Percentiles rank a stretch among this genome's conserved stretches.
These are phyloP conservation scores for Gossypium schwendimanii DNA, from an alignment of 441 rosid genomes.

Conservation along the genomic window DNA sequence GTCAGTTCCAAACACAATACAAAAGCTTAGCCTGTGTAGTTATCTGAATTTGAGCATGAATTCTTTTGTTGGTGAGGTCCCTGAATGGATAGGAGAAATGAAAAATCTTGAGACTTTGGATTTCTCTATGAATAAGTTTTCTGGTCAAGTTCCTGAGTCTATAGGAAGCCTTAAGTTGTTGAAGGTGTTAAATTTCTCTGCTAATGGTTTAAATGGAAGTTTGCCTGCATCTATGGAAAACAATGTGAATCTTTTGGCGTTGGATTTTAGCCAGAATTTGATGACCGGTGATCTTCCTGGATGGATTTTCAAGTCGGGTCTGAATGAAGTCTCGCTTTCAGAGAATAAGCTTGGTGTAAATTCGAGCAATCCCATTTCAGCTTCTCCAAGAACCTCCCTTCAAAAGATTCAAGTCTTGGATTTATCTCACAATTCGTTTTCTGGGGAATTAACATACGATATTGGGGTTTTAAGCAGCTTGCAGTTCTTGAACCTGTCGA, in stretches of 20 bases:
- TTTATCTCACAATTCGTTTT: slow-evolving; percentile 44
- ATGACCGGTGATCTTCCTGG: slow-evolving; percentile 55
- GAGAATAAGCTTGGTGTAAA: slow-evolving; percentile 29
- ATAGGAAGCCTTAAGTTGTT: slow-evolving; percentile 51
- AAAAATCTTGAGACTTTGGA: slow-evolving; percentile 57
- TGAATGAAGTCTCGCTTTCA: slow-evolving; percentile 28
- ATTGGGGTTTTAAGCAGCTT: slow-evolving; percentile 35
- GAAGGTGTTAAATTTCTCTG: slow-evolving; percentile 53
- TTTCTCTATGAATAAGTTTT: slow-evolving; percentile 64
- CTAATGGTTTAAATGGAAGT: slow-evolving; percentile 49
- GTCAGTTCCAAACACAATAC: slow-evolving; percentile 41
- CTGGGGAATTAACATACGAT: slow-evolving; percentile 40
- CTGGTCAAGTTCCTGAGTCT: slow-evolving; percentile 56
- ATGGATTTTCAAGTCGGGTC: slow-evolving; percentile 54
- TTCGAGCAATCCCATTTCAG: slow-evolving; percentile 10
- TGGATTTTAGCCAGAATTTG: slow-evolving; percentile 63
- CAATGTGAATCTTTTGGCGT: slow-evolving; percentile 42
- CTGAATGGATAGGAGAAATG: slow-evolving; percentile 52
- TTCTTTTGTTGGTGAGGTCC: slow-evolving; percentile 39
- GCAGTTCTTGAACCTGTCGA: slow-evolving; percentile 39
- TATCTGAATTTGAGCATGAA: slow-evolving; percentile 40
- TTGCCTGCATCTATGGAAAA: slow-evolving; percentile 50
- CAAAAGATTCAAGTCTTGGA: slow-evolving; percentile 53
- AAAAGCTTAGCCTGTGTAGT: slow-evolving; percentile 47
- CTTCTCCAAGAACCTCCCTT: slow-evolving; percentile 20